Base-by-base conservation (phyloP, 768 basidiomycete species). In the Pisolithus microcarpus region DNA sequence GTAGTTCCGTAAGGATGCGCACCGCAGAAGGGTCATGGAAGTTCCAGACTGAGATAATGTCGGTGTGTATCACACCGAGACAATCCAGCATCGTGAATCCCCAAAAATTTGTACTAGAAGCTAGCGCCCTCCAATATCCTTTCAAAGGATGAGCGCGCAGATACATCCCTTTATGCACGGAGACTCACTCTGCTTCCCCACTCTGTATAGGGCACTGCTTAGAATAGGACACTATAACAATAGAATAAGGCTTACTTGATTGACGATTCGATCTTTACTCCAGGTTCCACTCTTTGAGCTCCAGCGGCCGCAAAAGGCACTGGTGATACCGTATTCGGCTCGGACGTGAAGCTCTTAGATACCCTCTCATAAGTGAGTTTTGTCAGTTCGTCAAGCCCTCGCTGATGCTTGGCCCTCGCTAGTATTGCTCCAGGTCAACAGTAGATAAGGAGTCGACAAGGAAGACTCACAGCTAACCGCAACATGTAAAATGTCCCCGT, bases 41-140 rank as follows among this genome's bases (percentile, higher is more conserved):
- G 43, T 62, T 61, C 60, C 61, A 61, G 9, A 53, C 43, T 0
- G 19, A 16, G 30, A 61, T 43, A 7, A 62, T 60, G 34, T 61
- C 60, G 6, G 50, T 30, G 38, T 61, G 60, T 30, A 61, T 55
- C 10, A 58, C 50, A 38, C 45, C 24, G n/a, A 61, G 38, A 30
- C 58, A 59, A 11, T 51, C 42, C 28, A 11, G 6, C 19, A 61
- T 39, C 16, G 37, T 47, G 23, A 43, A 42, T 0, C 54, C 54
- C 2, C 4, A 19, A 45, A 62, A 62, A 15, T 56, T 15, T 11
- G 43, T 15, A 19, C 48, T 51, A 1, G 59, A 46, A 6, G 43
- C 52, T 10, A 62, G 43, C 5, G 23, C 48, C 15, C 36, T 40
- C 61, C 61, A 62, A 43, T 62, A 62, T 46, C 38, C 61, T 62